Base-by-base conservation (phyloP, 2,329 filamentous ascomycete genomes). In the Ceratocystis albifundus region DNA sequence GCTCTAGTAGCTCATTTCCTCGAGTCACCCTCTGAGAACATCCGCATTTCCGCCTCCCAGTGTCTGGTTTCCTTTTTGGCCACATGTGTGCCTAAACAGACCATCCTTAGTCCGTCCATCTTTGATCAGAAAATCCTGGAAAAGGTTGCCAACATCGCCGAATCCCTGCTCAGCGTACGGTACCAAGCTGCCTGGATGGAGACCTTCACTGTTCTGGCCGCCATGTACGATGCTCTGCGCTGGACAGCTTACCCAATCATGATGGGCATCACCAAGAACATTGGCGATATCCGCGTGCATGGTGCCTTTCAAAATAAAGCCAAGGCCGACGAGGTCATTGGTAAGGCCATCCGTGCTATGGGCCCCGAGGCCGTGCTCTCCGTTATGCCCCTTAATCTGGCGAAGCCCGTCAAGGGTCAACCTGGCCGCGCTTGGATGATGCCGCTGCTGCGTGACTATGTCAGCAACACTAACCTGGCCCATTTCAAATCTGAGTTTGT, bases 131-230 rank as follows among this genome's bases (percentile, higher is more conserved):
- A 96, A 77, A 82, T 86, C 0, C 76, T 97, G 8, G 89, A 91
- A 73, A 93, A 91, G 74, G 76, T 99, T 25, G 86, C 89, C 12
- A 88, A 84, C 73, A 81, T 82, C 2, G 86, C 88, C 0, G 86
- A 87, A 69, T 84, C 87, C 46, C 80, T 97, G 6, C 80, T 99
- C 59, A 92, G 85, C 64, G 86, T 97, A 48, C 94, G 94, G 73
- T 99, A 92, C 73, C 94, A 97, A 77, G 85, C 88, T 30, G 94
- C 94, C 2, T 96, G 93, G 90, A 86, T 89, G 77, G 92, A 99
- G 74, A 91, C 95, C 0, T 97, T 97, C 77, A 90, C 86, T 70
- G 89, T 96, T 6, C 80, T 96, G 45, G 86, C 86, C 6, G 88
- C 90, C 65, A 89, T 96, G 78, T 96, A 96, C 70, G 90, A 96